Base-by-base conservation (phyloP, 345 rosid species). In the Eucalyptus grandis region DNA sequence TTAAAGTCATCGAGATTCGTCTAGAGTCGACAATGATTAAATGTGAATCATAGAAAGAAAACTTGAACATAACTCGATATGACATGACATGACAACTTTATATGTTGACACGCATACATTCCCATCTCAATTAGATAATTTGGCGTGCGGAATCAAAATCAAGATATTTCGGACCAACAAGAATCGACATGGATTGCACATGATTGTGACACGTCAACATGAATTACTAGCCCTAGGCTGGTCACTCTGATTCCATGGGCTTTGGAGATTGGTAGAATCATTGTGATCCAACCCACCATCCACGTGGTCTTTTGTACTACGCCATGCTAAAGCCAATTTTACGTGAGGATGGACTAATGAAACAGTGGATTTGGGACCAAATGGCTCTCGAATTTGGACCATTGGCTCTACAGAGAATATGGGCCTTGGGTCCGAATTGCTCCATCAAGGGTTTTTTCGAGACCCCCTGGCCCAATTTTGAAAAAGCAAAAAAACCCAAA, bases 1-100 rank as follows among this genome's bases (percentile, higher is more conserved):
- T 65, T 14, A 62, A 62, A 62, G 34, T n/a, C 3, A 0, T 65
- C 1, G 2, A n/a, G 34, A 15, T n/a, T n/a, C 0, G 2, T n/a
- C 5, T 1, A n/a, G 3, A 65, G 19, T 0, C 0, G 0, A 10
- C 1, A 30, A n/a, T n/a, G 10, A 0, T 65, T 14, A 60, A 60
- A 60, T 6, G 7, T 3, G 16, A 60, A 27, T 60, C 11, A 27
- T 56, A 22, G 0, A 22, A 6, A 60, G 31, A 60, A 60, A 27
- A 60, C 7, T 60, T 0, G 4, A 60, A 58, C 0, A 58, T 24
- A 5, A 27, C 7, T 0, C 31, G 15, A 27, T 27, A 49, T 49
- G 6, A 26, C 15, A 27, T 26, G 67, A 60, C 15, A 11, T 60
- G 14, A 11, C 0, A 27, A 6, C 31, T 60, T 60, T 60, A 27